phyloP scores from a whole-genome alignment of 1,139 yeast genomes.

The Hanseniaspora uvarum region DNA sequence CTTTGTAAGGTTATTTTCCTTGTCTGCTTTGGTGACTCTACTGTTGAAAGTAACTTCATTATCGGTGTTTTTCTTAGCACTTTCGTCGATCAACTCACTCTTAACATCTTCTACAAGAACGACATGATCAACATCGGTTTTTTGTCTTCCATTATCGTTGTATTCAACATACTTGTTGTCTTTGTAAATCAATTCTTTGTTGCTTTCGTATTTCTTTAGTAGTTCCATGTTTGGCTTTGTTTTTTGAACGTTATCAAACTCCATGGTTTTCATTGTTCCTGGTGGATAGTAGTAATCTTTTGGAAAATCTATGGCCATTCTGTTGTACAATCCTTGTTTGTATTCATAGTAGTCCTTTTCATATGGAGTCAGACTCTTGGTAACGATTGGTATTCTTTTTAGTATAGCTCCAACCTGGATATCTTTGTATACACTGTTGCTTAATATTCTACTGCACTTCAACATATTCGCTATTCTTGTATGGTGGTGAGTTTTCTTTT shows the following conservation, averaged over 20 bases:
- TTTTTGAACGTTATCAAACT: conserved; percentile 60
- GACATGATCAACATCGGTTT: conserved; percentile 69
- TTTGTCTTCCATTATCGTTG: conserved; percentile 68
- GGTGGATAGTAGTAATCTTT: conserved; percentile 82
- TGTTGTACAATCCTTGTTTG: conserved; percentile 73
- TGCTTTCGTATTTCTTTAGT: conserved; percentile 52
- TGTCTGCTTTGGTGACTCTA: conserved; percentile 70
- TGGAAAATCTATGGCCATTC: conserved; percentile 97
- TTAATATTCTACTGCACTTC: neutral
- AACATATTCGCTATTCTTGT: neutral
- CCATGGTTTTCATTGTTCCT: conserved; percentile 82
- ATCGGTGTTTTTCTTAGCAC: conserved; percentile 51
- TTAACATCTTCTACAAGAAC: conserved; percentile 47
- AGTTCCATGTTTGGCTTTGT: neutral
- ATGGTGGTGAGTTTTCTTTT: neutral
- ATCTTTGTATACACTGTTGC: conserved; percentile 20
- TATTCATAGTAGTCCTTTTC: conserved; percentile 71
- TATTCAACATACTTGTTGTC: conserved; percentile 79
- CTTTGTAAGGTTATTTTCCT: conserved; percentile 47
- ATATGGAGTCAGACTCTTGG: conserved; percentile 63
- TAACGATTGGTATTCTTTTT: conserved; percentile 73
- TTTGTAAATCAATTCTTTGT: conserved; percentile 65
- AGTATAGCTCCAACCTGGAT: conserved; percentile 43
- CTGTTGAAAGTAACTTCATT: conserved; percentile 35
- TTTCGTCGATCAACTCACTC: conserved; percentile 28